Conservation (phyloP, 2,329 filamentous ascomycete species). For the Tympanopsis confertula region DNA sequence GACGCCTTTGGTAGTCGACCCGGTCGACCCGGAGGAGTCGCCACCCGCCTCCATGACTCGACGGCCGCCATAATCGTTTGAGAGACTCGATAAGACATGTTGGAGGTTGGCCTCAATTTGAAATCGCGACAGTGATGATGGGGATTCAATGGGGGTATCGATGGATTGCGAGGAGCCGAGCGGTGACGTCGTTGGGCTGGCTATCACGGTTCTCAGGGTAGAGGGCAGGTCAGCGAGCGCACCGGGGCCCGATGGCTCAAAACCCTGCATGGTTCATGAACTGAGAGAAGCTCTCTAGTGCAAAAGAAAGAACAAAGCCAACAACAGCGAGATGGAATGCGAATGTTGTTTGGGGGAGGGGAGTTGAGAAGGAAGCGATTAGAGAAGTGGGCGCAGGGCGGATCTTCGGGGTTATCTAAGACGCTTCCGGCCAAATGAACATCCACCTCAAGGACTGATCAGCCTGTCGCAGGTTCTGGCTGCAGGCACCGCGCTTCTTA, state of each 20-base stretch:
- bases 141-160: neutral
- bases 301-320: no score
- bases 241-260: constrained; percentile 22
- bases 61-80: no score
- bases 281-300: no score
- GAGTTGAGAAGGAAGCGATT: neutral
- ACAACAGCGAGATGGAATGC: constrained; percentile 10
- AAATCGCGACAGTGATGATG: neutral
- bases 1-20: constrained; percentile 56
- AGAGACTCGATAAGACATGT: no score
- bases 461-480: no score
- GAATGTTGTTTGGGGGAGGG: no score
- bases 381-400: no score
- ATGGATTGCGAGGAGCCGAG: neutral
- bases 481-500: no score
- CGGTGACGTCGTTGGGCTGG: constrained; percentile 5
- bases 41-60: no score
- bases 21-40: constrained; percentile 18
- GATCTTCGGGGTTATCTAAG: no score
- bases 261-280: constrained; percentile 25
- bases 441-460: no score
- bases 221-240: constrained; percentile 19
- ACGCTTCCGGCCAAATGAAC: no score
- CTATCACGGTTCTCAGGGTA: constrained; percentile 16
- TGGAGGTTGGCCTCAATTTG: neutral